Percentiles rank a stretch among this genome's conserved stretches.
Conservation (phyloP, 768 basidiomycete genomes). For the Vishniacozyma victoriae region DNA sequence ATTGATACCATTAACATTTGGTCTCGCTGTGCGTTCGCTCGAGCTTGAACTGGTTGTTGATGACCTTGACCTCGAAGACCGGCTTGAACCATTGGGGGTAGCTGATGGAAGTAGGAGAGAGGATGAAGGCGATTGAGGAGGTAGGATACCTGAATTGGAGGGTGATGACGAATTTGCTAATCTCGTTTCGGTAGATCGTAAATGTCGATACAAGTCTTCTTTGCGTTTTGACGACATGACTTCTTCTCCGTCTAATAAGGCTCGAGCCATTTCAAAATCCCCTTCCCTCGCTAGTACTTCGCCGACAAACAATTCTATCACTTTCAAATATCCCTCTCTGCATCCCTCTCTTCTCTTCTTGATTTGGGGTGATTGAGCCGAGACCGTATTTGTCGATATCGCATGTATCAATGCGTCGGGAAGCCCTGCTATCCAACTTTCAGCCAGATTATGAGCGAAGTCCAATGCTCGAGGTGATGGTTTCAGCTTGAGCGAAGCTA, state of each 20-base stretch:
- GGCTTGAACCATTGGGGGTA: not conserved
- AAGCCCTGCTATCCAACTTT: conserved; percentile 27
- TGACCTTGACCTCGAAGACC: conserved; percentile 1
- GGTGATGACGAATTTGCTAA: conserved; percentile 21
- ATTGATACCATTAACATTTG: not conserved
- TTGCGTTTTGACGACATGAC: conserved; percentile 36
- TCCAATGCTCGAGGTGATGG: conserved; percentile 11
- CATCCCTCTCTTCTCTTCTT: conserved; percentile 22
- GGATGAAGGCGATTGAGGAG: conserved; percentile 1
- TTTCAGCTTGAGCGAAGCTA: conserved; percentile 27
- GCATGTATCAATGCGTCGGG: conserved; percentile 21
- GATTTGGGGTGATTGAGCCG: not conserved
- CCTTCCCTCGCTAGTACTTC: conserved; percentile 34
- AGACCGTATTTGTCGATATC: conserved; percentile 7
- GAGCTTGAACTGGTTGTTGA: conserved; percentile 19
- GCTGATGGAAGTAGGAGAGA: not conserved
- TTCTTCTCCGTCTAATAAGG: conserved; percentile 32
- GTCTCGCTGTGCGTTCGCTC: conserved; percentile 28
- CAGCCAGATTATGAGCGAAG: conserved; percentile 23
- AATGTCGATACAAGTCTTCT: conserved; percentile 31
- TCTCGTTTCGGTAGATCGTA: conserved; percentile 13
- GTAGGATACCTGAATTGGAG: conserved; percentile 15
- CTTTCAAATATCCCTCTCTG: conserved; percentile 35
- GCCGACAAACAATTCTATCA: conserved; percentile 37
- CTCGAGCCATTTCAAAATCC: conserved; percentile 41